Evolutionary conservation across 2,329 filamentous ascomycete species (phyloP).

Genomic region (Cordyceps sp.): DNA sequence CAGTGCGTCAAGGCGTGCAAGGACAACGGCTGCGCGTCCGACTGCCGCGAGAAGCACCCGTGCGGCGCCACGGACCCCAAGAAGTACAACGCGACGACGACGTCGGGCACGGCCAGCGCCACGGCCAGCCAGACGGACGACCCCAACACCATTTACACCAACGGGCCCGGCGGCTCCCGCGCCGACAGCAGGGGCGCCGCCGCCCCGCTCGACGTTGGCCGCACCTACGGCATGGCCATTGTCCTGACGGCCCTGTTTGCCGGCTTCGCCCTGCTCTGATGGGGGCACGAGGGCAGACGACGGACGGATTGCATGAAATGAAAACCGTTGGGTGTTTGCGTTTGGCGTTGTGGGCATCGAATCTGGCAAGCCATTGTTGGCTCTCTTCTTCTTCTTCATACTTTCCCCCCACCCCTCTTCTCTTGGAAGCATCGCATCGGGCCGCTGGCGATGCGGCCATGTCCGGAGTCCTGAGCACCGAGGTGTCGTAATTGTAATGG

Average conservation of each 20-base stretch:
- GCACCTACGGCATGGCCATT: conserved; percentile 19
- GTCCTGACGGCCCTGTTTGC: conserved; percentile 21
- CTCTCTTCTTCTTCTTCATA: too few species aligned
- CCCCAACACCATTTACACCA: conserved; percentile 21
- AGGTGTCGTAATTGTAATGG: too few species aligned
- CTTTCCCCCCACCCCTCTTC: too few species aligned
- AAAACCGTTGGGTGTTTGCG: too few species aligned
- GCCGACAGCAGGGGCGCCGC: conserved; percentile 10
- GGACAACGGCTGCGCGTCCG: conserved; percentile 38
- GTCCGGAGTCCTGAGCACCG: too few species aligned
- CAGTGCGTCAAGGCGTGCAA: conserved; percentile 48
- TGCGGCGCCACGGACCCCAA: conserved; percentile 55
- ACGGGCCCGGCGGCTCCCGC: conserved; percentile 7
- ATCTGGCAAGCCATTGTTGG: too few species aligned
- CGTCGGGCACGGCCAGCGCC: conserved; percentile 11
- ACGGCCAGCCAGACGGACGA: conserved; percentile 17
- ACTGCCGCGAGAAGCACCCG: conserved; percentile 49
- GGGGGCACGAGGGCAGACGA: too few species aligned
- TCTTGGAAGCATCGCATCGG: too few species aligned
- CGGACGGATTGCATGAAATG: too few species aligned
- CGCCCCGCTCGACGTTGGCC: conserved; percentile 15
- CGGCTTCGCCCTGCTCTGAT: conserved; percentile 23
- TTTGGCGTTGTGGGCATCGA: too few species aligned
- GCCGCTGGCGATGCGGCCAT: too few species aligned
- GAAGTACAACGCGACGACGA: conserved; percentile 36